phyloP scores from a whole-genome alignment of 2,329 filamentous ascomycete species.

The Calonectria pseudoreteaudii region DNA sequence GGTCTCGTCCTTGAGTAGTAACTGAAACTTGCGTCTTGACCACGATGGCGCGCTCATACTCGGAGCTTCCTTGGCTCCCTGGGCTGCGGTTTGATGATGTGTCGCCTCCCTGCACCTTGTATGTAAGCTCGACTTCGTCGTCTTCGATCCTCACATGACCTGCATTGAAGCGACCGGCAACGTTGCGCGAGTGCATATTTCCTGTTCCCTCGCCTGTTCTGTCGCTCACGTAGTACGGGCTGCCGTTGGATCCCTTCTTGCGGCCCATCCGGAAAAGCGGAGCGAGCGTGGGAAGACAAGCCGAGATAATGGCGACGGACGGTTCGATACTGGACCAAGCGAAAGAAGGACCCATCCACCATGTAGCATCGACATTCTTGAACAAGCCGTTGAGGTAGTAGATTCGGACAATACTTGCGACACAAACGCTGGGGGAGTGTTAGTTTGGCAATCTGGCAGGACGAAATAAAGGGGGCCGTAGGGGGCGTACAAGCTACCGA shows the following conservation, averaged over 20 bases:
- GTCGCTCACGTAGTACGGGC: conserved; percentile 21
- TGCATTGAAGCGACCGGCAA: conserved; percentile 19
- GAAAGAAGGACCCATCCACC: conserved; percentile 29
- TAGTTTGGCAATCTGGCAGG: neutral
- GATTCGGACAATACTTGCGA: conserved; percentile 29
- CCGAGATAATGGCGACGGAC: conserved; percentile 28
- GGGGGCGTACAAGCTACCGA: conserved; percentile 27
- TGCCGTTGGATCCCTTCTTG: conserved; percentile 13
- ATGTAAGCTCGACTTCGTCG: conserved; percentile 27
- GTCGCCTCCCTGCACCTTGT: conserved; percentile 24
- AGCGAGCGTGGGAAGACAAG: conserved; percentile 27
- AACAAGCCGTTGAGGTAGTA: conserved; percentile 28
- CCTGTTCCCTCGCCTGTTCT: conserved; percentile 12
- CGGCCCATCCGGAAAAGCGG: conserved; percentile 25
- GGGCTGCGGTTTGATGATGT: conserved; percentile 4
- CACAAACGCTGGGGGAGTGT: conserved; percentile 18
- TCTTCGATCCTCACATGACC: conserved; percentile 23
- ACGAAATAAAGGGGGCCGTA: neutral
- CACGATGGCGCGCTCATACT: conserved; percentile 19
- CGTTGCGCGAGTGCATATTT: conserved; percentile 20
- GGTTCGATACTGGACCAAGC: conserved; percentile 31
- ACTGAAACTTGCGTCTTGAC: conserved; percentile 23
- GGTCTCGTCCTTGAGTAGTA: conserved; percentile 1
- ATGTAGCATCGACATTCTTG: conserved; percentile 19
- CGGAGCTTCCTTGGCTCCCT: conserved; percentile 21